phyloP scores from a whole-genome alignment of 2,329 filamentous ascomycete genomes.

The Fusarium sp. region DNA sequence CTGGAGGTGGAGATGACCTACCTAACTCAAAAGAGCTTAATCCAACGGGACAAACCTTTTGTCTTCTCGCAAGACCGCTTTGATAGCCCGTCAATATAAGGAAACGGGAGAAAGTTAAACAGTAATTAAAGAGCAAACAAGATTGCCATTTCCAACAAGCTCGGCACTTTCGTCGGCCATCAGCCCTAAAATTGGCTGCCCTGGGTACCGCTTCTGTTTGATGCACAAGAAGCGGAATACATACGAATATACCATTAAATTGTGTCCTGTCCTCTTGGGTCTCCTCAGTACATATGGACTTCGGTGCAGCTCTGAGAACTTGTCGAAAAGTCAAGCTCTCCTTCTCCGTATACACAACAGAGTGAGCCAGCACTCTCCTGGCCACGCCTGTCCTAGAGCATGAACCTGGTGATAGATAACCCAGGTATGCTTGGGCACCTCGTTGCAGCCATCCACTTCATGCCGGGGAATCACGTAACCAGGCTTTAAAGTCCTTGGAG shows the following conservation, averaged over 20 bases:
- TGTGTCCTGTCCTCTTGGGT: not conserved
- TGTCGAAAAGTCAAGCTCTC: not conserved
- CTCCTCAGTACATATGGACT: not conserved
- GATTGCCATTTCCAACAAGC: not conserved
- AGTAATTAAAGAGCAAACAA: not conserved
- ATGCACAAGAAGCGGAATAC: not conserved
- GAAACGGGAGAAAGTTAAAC: not conserved
- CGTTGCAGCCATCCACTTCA: not conserved
- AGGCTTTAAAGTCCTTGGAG: not conserved
- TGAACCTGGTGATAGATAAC: not conserved
- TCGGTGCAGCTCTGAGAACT: not conserved
- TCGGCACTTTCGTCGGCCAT: not conserved
- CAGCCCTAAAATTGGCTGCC: not conserved
- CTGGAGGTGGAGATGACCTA: not conserved
- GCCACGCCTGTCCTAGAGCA: not conserved
- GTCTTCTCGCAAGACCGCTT: conserved; percentile 7
- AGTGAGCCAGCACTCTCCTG: not conserved
- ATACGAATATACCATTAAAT: not conserved
- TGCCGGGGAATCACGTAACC: not conserved
- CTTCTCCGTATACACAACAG: not conserved
- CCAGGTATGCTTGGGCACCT: not conserved
- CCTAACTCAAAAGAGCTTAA: conserved; percentile 25
- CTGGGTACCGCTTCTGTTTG: not conserved
- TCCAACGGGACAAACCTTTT: conserved; percentile 7
- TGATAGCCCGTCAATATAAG: not conserved